Percentiles rank a stretch among this genome's conserved stretches.
Evolutionary conservation across 441 rosid genomes (phyloP).

Genomic region (Gossypium laxum): DNA sequence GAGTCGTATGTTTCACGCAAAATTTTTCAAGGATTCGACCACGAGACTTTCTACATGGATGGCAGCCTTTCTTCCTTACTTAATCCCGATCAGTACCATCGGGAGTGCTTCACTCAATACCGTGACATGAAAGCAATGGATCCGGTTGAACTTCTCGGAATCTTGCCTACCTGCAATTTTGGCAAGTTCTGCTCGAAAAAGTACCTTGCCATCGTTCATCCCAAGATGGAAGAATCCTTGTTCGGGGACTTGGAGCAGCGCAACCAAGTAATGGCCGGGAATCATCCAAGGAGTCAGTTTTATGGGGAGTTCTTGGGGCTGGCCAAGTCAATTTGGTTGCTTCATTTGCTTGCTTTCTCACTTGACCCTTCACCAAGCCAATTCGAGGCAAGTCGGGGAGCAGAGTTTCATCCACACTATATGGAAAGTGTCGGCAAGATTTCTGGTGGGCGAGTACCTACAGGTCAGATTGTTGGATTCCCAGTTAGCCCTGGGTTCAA

Average conservation of each 20-base stretch:
- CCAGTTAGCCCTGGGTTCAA: slow-evolving; percentile 88
- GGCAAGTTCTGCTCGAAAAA: slow-evolving; percentile 82
- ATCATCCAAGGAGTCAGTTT: slow-evolving; percentile 76
- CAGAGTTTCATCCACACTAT: slow-evolving; percentile 64
- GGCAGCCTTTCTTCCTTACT: slow-evolving; percentile 80
- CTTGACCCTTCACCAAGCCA: slow-evolving; percentile 72
- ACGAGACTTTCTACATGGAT: slow-evolving; percentile 90
- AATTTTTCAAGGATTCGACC: slow-evolving; percentile 78
- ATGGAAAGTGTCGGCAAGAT: slow-evolving; percentile 80
- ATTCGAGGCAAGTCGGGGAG: slow-evolving; percentile 80
- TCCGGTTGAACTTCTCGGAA: slow-evolving; percentile 77
- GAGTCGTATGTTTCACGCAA: slow-evolving; percentile 69
- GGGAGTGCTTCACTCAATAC: slow-evolving; percentile 74
- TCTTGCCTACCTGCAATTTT: slow-evolving; percentile 71
- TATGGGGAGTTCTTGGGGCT: slow-evolving; percentile 63
- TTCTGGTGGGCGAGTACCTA: slow-evolving; percentile 50
- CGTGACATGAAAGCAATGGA: slow-evolving; percentile 94
- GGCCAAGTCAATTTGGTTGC: slow-evolving; percentile 82
- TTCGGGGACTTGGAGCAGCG: slow-evolving; percentile 73
- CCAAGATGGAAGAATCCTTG: slow-evolving; percentile 88
- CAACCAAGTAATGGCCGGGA: slow-evolving; percentile 49
- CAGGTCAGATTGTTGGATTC: slow-evolving; percentile 74
- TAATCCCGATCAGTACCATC: slow-evolving; percentile 72
- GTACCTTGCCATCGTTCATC: slow-evolving; percentile 65
- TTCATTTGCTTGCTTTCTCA: slow-evolving; percentile 82